Base-by-base conservation (phyloP, 805 yeast genomes). In the Candida qinlingensis region DNA sequence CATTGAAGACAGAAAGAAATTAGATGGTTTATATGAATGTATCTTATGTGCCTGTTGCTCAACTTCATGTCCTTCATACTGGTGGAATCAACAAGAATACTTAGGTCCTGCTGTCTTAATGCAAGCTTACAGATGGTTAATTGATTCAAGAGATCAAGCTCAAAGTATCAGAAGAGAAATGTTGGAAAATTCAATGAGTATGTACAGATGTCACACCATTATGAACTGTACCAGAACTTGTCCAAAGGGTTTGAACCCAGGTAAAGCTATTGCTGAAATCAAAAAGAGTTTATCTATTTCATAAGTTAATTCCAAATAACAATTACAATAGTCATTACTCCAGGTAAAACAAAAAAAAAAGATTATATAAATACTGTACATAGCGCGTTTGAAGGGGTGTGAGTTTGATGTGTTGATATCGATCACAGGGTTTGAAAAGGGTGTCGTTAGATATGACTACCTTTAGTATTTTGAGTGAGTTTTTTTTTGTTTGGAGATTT, bases 51-150 rank as follows among this genome's bases (percentile, higher is more conserved):
- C 99, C 9, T 91, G 99, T 74, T 92, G 99, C 73, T 91, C 97
- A 35, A 94, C 99, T 45, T 84, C 98, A 19, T 94, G 99, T 76
- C 99, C 99, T 47, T 91, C 98, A 4, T 94, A 94, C 80, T 94
- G 99, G 99, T 94, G 99, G 99, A 94, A 94, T 75, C 96, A 89
- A 75, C 96, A 91, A 73, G 96, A 94, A 76, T 94, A 94, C 73
- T 76, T 94, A 61, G 99, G 99, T 49, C 99, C 99, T 28, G 99
- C 99, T 31, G 98, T 94, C 47, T 80, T 94, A 70, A 87, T 94
- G 97, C 99, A 94, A 78, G 97, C 98, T 48, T 94, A 83, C 80
- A 85, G 99, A 77, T 94, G 99, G 99, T 83, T 94, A 77, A 81
- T 90, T 53, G 99, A 94, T 72, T 85, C 96, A 39, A 85, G 99